A percentile compares a stretch with the other conserved stretches of the same genome.
Conservation (phyloP, 2,329 filamentous ascomycete species). For the Fusarium annulatum region DNA sequence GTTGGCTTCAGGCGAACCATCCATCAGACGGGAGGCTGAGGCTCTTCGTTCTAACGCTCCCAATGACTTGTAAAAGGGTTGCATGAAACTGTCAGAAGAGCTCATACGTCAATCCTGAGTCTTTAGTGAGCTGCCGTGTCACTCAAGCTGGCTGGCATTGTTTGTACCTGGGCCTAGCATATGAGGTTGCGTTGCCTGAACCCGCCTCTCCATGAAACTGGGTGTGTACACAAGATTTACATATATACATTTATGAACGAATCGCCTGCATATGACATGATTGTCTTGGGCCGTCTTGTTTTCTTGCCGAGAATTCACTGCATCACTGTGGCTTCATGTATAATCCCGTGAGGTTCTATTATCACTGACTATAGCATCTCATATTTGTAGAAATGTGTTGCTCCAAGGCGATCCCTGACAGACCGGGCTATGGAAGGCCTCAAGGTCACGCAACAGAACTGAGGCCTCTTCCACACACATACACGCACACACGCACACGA, state of each 20-base stretch:
- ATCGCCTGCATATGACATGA: background rate
- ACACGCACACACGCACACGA: background rate
- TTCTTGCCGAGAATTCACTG: background rate
- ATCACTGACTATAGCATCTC: background rate
- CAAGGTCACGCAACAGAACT: background rate
- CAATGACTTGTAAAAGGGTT: background rate
- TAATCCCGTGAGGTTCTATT: background rate
- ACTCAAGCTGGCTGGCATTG: background rate
- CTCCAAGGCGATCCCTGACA: background rate
- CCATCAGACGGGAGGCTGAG: background rate
- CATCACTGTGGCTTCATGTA: background rate
- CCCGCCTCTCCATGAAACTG: background rate
- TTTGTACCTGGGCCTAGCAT: background rate
- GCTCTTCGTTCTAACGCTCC: background rate
- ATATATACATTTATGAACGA: background rate
- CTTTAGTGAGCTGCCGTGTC: background rate
- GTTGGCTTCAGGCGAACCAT: conserved; percentile 1
- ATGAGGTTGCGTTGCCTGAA: background rate
- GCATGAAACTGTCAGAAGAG: background rate
- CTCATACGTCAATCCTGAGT: too few relatives aligned
- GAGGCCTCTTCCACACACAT: background rate
- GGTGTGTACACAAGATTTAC: background rate
- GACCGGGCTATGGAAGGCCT: conserved; percentile 11
- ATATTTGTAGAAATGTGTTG: background rate
- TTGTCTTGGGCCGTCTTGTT: background rate